Evolutionary conservation across 2,329 filamentous ascomycete species (phyloP), one percentile per base, ranked within the genome.

Genomic region (Akanthomyces uredinophilus): DNA sequence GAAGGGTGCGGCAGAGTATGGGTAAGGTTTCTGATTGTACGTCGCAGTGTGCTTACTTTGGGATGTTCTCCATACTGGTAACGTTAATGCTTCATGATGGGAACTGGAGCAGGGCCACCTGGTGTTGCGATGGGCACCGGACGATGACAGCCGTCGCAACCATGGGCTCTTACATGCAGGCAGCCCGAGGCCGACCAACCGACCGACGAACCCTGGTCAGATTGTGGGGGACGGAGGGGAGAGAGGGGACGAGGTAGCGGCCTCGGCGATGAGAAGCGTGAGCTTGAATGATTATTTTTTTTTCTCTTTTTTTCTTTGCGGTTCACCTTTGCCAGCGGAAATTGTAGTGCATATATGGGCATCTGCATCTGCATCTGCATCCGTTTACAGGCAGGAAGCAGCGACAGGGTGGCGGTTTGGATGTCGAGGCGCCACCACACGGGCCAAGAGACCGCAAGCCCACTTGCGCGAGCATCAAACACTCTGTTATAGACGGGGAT

Each of bases 81-180:
- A 39, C 11, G 44, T 2, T 6, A 39, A 39, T 35, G 44, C 4
- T 47, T 47, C 20, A 47, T 47, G 44, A 27, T 47, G 44, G 50
- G 14, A 39, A 27, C 50, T 35, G 29, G 32, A 16, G 8, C 20
- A 32, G 37, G 11, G 13, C 35, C 6, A 8, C 39, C 22, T 41
- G 37, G 14, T 39, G 13, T 44, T 35, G 53, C 8, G 24, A 16
- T 32, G 53, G 27, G n/a, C 41, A 47, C 18, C 39, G 27, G n/a
- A 47, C 54, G 43, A 47, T 57, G 27, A n/a, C 32, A 16, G 52
- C 29, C 55, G 55, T 58, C 44, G 44, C 32, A 58, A 58, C 10
- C 24, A 43, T 29, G 51, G 37, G 32, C 16, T 39, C 10, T 24
- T 18, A 16, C 5, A 8, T 35, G 11, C 11, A 8, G 14, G 11